Percentiles rank a stretch among this genome's conserved stretches.
These are phyloP conservation scores for Pichia gijzeniarum DNA, from an alignment of 805 yeast genomes.

Conservation along the genomic window DNA sequence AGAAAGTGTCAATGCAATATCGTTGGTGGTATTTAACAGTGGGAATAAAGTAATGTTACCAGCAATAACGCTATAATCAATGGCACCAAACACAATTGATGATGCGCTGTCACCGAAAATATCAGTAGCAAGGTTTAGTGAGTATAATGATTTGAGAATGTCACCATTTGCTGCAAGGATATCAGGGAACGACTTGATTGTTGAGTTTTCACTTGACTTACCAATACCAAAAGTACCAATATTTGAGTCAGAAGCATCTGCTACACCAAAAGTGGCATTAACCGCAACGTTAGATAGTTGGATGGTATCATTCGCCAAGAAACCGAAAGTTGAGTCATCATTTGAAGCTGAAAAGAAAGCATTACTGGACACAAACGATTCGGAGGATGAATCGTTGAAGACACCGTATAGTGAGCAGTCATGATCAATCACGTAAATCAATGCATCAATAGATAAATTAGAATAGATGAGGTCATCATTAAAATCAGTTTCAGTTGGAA, in stretches of 20 bases:
- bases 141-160: slow-evolving; percentile 12
- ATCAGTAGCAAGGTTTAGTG: slow-evolving; percentile 4
- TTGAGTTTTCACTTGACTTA: slow-evolving; percentile 7
- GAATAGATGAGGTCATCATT: background rate
- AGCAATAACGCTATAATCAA: slow-evolving; percentile 6
- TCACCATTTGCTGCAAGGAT: slow-evolving; percentile 10
- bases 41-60: slow-evolving; percentile 13
- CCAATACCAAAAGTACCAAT: slow-evolving; percentile 19
- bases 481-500: background rate
- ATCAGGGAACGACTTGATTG: slow-evolving; percentile 12
- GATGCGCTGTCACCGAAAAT: too few species aligned
- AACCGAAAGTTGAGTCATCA: slow-evolving; percentile 10
- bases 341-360: slow-evolving; percentile 8
- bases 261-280: slow-evolving; percentile 13
- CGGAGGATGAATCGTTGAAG: slow-evolving; percentile 10
- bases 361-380: background rate
- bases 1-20: slow-evolving; percentile 13
- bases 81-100: slow-evolving; percentile 14
- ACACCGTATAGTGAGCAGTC: slow-evolving; percentile 15
- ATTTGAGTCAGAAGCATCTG: slow-evolving; percentile 11
- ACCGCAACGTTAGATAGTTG: background rate
- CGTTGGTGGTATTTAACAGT: slow-evolving; percentile 11
- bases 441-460: background rate
- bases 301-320: slow-evolving; percentile 12
- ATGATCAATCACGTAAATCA: background rate